A percentile compares a stretch with the other conserved stretches of the same genome.
Evolutionary conservation across 176 grass and related monocot species (phyloP).

Genomic region (Eleusine coracana): DNA sequence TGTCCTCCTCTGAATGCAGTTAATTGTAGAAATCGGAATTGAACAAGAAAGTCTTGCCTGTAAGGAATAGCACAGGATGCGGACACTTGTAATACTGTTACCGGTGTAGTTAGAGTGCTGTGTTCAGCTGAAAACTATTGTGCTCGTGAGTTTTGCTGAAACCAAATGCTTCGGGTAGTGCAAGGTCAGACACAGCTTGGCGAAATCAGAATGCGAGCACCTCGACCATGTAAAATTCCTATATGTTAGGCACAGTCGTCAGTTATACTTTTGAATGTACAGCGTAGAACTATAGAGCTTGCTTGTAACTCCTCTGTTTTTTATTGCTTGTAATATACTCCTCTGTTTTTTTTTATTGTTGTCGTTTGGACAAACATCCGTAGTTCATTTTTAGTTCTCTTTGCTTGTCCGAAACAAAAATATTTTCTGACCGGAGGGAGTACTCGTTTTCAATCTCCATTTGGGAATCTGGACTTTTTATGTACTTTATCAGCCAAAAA

Average conservation of each 20-base stretch:
- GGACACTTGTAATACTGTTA: not conserved
- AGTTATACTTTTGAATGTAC: conserved; percentile 35
- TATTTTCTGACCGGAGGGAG: too few species aligned
- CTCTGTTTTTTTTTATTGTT: too few species aligned
- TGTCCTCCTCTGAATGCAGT: conserved; percentile 29
- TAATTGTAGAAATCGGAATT: not conserved
- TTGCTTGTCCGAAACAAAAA: too few species aligned
- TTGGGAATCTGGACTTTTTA: not conserved
- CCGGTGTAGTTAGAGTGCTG: conserved; percentile 9
- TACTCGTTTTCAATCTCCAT: not conserved
- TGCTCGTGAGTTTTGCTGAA: not conserved
- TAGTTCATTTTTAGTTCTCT: too few species aligned
- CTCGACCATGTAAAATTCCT: not conserved
- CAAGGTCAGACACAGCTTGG: not conserved
- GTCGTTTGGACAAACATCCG: not conserved
- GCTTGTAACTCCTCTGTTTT: not conserved
- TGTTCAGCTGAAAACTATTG: not conserved
- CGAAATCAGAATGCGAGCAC: not conserved
- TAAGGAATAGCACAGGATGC: not conserved
- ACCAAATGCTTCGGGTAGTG: not conserved
- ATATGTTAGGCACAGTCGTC: not conserved
- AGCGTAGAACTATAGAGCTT: conserved; percentile 40
- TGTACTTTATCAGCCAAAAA: not conserved
- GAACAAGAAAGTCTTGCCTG: not conserved
- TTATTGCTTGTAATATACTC: conserved; percentile 18